Percentiles rank a stretch among this genome's conserved stretches.
These are phyloP conservation scores for Penicillium expansum DNA, from an alignment of 2,329 filamentous ascomycete genomes.

Conservation along the genomic window DNA sequence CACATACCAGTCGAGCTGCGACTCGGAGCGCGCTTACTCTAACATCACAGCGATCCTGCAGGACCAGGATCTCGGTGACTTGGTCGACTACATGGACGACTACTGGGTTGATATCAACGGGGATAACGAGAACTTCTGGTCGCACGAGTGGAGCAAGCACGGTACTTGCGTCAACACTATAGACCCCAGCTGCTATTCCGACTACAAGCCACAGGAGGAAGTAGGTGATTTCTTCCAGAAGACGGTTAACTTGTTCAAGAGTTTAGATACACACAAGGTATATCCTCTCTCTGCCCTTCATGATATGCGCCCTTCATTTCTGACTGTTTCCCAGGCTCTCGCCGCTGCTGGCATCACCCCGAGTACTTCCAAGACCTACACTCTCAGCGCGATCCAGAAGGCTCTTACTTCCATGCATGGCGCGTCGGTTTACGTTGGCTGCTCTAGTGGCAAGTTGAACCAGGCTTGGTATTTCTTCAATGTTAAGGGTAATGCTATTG, in stretches of 20 bases:
- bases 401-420: constrained; percentile 51
- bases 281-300: not conserved
- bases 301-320: not conserved
- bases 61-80: constrained; percentile 48
- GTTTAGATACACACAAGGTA: constrained; percentile 54
- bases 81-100: constrained; percentile 57
- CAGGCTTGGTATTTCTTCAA: constrained; percentile 56
- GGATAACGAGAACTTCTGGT: constrained; percentile 60
- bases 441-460: constrained; percentile 49
- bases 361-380: constrained; percentile 51
- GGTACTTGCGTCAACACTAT: constrained; percentile 70
- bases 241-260: constrained; percentile 55
- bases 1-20: constrained; percentile 56
- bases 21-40: constrained; percentile 52
- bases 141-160: constrained; percentile 70
- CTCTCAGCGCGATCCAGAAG: constrained; percentile 48
- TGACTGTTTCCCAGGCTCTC: constrained; percentile 43
- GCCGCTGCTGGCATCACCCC: constrained; percentile 56
- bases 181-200: constrained; percentile 61
- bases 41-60: constrained; percentile 58
- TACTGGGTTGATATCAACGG: constrained; percentile 61
- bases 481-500: constrained; percentile 57
- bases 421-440: constrained; percentile 52
- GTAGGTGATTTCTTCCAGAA: constrained; percentile 58
- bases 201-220: constrained; percentile 55